Evolutionary conservation across 2,329 filamentous ascomycete genomes (phyloP), one percentile per base, ranked within the genome.

Genomic region (Pseudogymnoascus sp.): DNA sequence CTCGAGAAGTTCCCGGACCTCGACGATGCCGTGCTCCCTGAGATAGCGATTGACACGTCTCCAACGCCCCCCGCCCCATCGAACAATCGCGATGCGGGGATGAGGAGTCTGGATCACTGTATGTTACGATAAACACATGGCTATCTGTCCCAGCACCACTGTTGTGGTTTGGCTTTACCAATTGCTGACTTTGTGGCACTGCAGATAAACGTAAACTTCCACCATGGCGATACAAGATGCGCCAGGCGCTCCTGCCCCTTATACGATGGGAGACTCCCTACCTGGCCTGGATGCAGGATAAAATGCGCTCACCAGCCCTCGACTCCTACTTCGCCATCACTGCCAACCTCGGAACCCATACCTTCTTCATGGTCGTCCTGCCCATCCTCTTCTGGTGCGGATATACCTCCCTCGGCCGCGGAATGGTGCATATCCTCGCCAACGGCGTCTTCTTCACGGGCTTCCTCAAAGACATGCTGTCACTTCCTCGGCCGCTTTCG

Each of bases 351-450:
- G 91, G 94, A 67, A 99, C 94, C 0, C 94, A 99, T 76, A 99
- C 94, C 0, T 97, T 97, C 79, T 99, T 97, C 80, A 97, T 97
- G 92, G 83, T 96, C 68, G 89, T 91, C 63, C 79, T 99, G 71
- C 94, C 94, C 5, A 91, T 97, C 67, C 83, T 96, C 68, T 97
- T 97, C 79, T 99, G 94, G 94, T 96, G 91, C 71, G 93, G 93
- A 61, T 90, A 92, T 76, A 87, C 89, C 44, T 86, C 83, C 66
- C 84, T 96, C 67, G 94, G 91, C 62, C 65, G 27, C 68, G 86
- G 84, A 55, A 80, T 88, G 66, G 84, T 92, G 58, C 89, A 91
- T 72, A 88, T 93, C 64, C 81, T 93, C 63, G 90, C 90, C 21
- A 79, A 83, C 12, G 90, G 90, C 41, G 90, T 93, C 67, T 92